Evolutionary conservation across 257 asterid genomes (phyloP).

Genomic region (Nicotiana tomentosiformis): DNA sequence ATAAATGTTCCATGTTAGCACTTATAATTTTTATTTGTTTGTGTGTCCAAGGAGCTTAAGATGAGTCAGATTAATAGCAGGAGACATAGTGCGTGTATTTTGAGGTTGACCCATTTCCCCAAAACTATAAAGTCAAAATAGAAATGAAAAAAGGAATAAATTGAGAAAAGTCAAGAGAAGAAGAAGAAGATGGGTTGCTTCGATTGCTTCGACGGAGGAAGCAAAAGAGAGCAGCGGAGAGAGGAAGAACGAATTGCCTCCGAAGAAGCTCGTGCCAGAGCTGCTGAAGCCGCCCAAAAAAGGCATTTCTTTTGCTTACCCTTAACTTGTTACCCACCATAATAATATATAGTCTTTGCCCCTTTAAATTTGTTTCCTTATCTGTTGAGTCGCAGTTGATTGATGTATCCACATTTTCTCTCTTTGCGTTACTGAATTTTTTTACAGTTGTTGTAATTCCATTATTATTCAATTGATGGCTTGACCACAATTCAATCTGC

Average conservation of each 20-base stretch:
- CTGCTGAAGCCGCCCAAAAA: constrained; percentile 93
- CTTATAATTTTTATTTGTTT: no score
- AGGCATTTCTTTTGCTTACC: constrained; percentile 28
- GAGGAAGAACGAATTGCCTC: constrained; percentile 85
- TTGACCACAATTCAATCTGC: neutral
- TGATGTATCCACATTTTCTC: no score
- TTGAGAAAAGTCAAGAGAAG: neutral
- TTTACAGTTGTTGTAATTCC: no score
- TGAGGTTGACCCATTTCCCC: neutral
- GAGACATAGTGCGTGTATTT: no score
- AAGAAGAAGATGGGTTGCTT: constrained; percentile 65
- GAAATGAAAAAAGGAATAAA: neutral
- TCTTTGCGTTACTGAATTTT: no score
- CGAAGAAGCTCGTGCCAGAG: constrained; percentile 70
- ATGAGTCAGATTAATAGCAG: no score
- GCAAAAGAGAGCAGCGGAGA: constrained; percentile 42
- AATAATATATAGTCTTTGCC: neutral
- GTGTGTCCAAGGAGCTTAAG: no score
- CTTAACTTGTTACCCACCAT: neutral
- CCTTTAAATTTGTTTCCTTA: neutral
- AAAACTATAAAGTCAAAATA: neutral
- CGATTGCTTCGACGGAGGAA: constrained; percentile 78
- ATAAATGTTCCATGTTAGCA: no score
- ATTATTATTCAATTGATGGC: neutral
- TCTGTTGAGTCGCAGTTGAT: neutral